Base-by-base conservation (phyloP, 2,329 filamentous ascomycete species). In the Sporothrix sp. region DNA sequence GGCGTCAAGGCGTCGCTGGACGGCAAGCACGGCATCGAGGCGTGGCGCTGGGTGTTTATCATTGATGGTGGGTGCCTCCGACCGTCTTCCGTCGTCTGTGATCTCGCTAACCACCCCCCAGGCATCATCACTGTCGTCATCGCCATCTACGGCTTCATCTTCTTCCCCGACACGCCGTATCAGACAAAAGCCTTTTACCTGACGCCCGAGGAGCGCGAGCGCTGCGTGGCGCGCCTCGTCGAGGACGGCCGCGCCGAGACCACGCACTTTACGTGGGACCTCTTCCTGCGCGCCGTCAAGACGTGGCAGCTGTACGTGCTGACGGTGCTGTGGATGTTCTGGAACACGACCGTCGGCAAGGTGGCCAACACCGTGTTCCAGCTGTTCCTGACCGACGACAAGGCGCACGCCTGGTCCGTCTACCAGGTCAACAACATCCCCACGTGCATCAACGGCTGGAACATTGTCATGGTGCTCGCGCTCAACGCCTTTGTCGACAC, bases 171-270 rank as follows among this genome's bases (percentile, higher is more conserved):
- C 49, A 71, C 68, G 0, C 70, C 71, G 0, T 60, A 69, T 10
- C 25, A 36, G 35, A 50, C 46, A 10, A 45, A 11, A 4, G 51
- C 51, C 10, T 48, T 68, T 51, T 73, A 67, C 43, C 59, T 73
- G 20, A 69, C 60, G 61, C 66, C 67, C 0, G 64, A 81, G 56
- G 85, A 90, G 63, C 74, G 75, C 21, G 71, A 78, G 51, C 74
- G 82, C 35, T 81, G 86, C 54, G 71, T 76, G 13, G 75, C 83
- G 40, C 76, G 85, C 55, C 90, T 91, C 61, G 75, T 84, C 56
- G 75, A 80, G 48, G 69, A 71, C 38, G 69, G 68, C 16, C 63
- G 67, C 44, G 62, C 60, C 43, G 67, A 67, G 3, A 54, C 59
- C 2, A 65, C 65, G 1, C 66, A 66, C 54, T 59, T 69, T 49